Base-by-base conservation (phyloP, 495 filamentous ascomycete genomes). In the Penicillium manginii region DNA sequence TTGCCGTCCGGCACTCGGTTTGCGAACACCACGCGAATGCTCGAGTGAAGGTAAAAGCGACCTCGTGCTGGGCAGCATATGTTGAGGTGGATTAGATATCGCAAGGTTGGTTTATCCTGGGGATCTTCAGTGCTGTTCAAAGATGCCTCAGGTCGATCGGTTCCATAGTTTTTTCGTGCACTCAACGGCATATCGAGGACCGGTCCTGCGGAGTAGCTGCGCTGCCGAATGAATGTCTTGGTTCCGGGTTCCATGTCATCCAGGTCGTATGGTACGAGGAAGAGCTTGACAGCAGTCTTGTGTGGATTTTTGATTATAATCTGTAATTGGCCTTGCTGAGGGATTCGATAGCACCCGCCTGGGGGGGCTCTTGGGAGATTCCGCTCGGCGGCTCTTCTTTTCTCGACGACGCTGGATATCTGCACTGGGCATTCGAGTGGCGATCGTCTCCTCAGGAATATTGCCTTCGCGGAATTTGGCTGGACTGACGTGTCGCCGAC, bases 1-100 rank as follows among this genome's bases (percentile, higher is more conserved):
- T 98, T 97, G 26, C 92, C 94, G 67, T 99, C 94, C 0, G 96
- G 94, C 3, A 97, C 96, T 26, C 94, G 86, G 70, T 99, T 99
- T 52, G 94, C 94, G 72, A 99, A 99, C 2, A 99, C 94, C 46
- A 99, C 91, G 31, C 94, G 85, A 57, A 98, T 90, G 56, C 83
- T 90, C 66, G 93, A 96, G 78, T 98, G 91, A 2, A 99, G 77
- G 62, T 90, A 99, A 72, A 87, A 96, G 50, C 93, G 87, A 33
- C 92, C 92, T 51, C 84, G 87, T 2, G 86, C 86, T 9, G 93
- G 87, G 69, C 89, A 91, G 70, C 93, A 97, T 42, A 99, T 94
- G 64, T 98, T 92, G 26, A 99, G 69, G 70, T 99, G 94, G 52
- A 97, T 86, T 17, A 99, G 81, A 74, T 99, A 99, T 56, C 94